These are phyloP conservation scores for Fusarium sp. DNA, from an alignment of 2,329 filamentous ascomycete species.

Conservation along the genomic window DNA sequence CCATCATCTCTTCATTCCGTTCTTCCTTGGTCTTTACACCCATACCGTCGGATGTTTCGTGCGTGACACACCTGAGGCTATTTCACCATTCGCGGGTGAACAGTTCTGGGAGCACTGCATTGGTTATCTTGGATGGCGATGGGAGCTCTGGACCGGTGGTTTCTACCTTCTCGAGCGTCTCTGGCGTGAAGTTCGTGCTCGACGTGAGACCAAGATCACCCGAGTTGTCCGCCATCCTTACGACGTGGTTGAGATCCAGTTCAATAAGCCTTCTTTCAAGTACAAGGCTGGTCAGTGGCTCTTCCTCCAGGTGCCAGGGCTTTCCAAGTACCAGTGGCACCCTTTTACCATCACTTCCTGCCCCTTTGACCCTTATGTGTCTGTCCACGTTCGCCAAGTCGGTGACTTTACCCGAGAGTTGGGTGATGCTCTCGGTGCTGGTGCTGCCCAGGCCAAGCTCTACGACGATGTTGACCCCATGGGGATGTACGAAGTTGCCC, in stretches of 20 bases:
- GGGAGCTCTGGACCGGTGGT: slow-evolving; percentile 88
- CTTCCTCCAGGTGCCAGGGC: slow-evolving; percentile 90
- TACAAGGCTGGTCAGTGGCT: slow-evolving; percentile 99
- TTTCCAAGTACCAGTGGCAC: slow-evolving; percentile 95
- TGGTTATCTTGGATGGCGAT: slow-evolving; percentile 96
- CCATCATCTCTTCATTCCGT: slow-evolving; percentile 97
- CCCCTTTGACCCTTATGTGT: slow-evolving; percentile 94
- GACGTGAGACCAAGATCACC: slow-evolving; percentile 86
- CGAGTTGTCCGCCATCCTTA: slow-evolving; percentile 97
- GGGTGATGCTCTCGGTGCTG: slow-evolving; percentile 95
- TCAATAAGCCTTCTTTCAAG: slow-evolving; percentile 93
- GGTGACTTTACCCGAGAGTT: slow-evolving; percentile 95
- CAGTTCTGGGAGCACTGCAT: slow-evolving; percentile 92
- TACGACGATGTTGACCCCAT: slow-evolving; percentile 91
- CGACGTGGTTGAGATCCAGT: slow-evolving; percentile 97
- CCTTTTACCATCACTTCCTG: slow-evolving; percentile 99
- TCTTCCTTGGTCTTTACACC: slow-evolving; percentile 92
- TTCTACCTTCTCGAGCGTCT: slow-evolving; percentile 89
- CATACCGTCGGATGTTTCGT: slow-evolving; percentile 98
- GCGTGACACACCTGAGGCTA: slow-evolving; percentile 75
- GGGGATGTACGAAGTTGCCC: slow-evolving; percentile 97
- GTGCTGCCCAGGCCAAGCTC: slow-evolving; percentile 84
- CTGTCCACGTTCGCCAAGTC: slow-evolving; percentile 93
- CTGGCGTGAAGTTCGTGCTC: slow-evolving; percentile 87
- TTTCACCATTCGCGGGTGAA: slow-evolving; percentile 85